A percentile compares a stretch with the other conserved stretches of the same genome.
phyloP scores from a whole-genome alignment of 306 rosid genomes.

The Cucurbita argyrosperma region DNA sequence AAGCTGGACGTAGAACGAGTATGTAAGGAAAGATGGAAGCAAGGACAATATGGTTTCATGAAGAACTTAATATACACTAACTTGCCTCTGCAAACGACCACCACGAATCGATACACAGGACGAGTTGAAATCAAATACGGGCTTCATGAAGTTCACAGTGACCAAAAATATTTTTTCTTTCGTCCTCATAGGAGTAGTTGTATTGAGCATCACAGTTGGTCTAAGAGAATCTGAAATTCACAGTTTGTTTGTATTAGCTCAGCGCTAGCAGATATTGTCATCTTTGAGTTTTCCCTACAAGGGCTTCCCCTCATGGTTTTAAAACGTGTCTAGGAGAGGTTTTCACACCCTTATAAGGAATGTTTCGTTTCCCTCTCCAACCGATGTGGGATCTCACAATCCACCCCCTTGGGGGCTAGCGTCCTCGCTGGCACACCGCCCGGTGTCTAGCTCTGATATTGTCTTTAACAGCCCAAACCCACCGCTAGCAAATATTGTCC shows the following conservation, averaged over 20 bases:
- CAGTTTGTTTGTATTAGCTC: neutral
- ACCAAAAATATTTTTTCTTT: constrained; percentile 42
- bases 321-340: too few relatives aligned
- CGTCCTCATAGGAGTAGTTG: constrained; percentile 51
- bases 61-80: constrained; percentile 3
- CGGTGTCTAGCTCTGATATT: too few relatives aligned
- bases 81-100: constrained; percentile 58
- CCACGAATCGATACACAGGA: constrained; percentile 58
- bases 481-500: too few relatives aligned
- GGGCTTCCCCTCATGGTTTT: too few relatives aligned
- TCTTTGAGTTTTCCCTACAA: too few relatives aligned
- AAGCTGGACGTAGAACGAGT: constrained; percentile 33
- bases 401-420: too few relatives aligned
- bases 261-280: too few relatives aligned
- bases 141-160: constrained; percentile 44
- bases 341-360: too few relatives aligned
- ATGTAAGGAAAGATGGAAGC: neutral
- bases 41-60: neutral
- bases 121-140: constrained; percentile 68
- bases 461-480: too few relatives aligned
- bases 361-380: too few relatives aligned
- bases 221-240: constrained; percentile 52
- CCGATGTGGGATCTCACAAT: too few relatives aligned
- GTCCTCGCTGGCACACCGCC: too few relatives aligned
- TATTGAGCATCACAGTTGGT: constrained; percentile 67